Evolutionary conservation across 2,329 filamentous ascomycete genomes (phyloP), one percentile per base, ranked within the genome.

Genomic region (Alternaria consortialis): DNA sequence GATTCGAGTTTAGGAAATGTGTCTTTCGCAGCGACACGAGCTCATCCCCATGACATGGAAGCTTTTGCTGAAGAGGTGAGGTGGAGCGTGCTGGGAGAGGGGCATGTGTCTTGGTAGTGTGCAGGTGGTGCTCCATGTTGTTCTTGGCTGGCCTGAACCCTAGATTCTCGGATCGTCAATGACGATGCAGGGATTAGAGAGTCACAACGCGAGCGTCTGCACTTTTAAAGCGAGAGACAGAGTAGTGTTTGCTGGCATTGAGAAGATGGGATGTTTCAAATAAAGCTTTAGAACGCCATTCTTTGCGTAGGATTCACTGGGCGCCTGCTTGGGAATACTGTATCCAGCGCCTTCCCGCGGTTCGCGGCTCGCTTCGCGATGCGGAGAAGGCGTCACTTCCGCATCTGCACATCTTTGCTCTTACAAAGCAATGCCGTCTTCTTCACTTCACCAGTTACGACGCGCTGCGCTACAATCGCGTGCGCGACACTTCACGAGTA

Each of bases 361-460:
- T 2, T 37, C 50, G 53, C 44, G 56, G 48, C 48, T 53, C 50
- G 57, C 52, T 32, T 65, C 40, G 53, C 34, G 23, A 8, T 60
- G 61, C 57, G 58, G 58, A 58, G 50, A 47, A 58, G 61, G 32
- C 57, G 29, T 40, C 56, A 56, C 56, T 63, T 58, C 64, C 63
- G 64, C 67, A 60, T 58, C 63, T 54, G 57, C 60, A 56, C 47
- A 31, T 60, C 23, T 42, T 54, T 59, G 56, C 52, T 56, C 56
- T 63, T 54, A 50, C 57, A 56, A 60, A 66, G 66, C 63, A 56
- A 75, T 75, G 72, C 70, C 63, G 53, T 48, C 52, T 27, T 50
- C 29, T 17, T 29, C 54, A 9, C 54, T 58, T 23, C 23, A n/a
- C 48, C 54, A 17, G 34, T 54, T 61, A 46, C 54, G 43, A 7